phyloP scores from a whole-genome alignment of 192 early-diverging fungal species.

The Martensiomyces pterosporus region DNA sequence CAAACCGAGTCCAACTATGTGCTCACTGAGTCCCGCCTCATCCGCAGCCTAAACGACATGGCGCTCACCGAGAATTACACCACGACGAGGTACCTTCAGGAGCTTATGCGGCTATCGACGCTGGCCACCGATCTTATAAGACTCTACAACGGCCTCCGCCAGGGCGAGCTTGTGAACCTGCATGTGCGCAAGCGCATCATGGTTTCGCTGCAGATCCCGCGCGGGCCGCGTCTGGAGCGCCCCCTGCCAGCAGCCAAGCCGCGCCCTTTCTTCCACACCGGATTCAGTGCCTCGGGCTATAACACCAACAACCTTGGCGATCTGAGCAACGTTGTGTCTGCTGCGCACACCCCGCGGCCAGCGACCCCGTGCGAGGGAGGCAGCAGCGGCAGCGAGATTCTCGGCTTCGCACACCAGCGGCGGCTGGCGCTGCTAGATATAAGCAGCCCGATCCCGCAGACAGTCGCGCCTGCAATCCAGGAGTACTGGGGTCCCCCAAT shows the following conservation, averaged over 20 bases:
- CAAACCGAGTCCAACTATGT: constrained; percentile 48
- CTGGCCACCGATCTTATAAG: constrained; percentile 37
- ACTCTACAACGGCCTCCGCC: constrained; percentile 43
- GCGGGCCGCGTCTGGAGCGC: constrained; percentile 33
- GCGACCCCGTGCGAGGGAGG: constrained; percentile 19
- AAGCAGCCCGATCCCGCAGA: constrained; percentile 4
- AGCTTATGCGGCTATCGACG: constrained; percentile 16
- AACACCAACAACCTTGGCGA: constrained; percentile 8
- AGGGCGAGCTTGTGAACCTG: constrained; percentile 34
- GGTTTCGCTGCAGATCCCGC: constrained; percentile 49
- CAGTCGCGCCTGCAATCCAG: constrained; percentile 26
- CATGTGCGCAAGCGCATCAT: constrained; percentile 44
- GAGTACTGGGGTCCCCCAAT: constrained; percentile 28
- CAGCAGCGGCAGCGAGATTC: neutral
- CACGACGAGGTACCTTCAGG: constrained; percentile 22
- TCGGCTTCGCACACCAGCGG: too few relatives aligned
- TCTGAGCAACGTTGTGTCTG: constrained; percentile 18
- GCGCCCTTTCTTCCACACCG: constrained; percentile 12
- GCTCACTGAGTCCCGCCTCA: constrained; percentile 37
- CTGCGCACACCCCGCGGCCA: constrained; percentile 35
- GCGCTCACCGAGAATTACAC: constrained; percentile 20
- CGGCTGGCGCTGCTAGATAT: neutral
- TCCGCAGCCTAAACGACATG: constrained; percentile 41
- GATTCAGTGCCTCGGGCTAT: constrained; percentile 3
- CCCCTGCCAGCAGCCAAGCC: constrained; percentile 17